Conservation (phyloP, 768 basidiomycete species). For the Suillus brevipes region DNA sequence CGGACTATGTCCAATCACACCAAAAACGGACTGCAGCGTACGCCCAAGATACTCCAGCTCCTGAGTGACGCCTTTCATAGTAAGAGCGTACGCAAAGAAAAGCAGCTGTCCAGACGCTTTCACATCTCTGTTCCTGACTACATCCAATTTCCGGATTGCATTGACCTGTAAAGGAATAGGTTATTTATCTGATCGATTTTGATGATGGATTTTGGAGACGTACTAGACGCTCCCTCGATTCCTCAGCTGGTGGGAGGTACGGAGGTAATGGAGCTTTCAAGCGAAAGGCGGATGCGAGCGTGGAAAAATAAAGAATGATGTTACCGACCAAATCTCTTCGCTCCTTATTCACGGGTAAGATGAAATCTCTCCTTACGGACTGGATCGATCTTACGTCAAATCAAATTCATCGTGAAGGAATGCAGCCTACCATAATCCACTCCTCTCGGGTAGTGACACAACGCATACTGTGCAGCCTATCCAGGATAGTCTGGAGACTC, state of each 20-base stretch:
- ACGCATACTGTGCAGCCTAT: slow-evolving; percentile 91
- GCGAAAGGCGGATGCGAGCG: slow-evolving; percentile 74
- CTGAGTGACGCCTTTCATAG: slow-evolving; percentile 91
- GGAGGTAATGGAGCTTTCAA: slow-evolving; percentile 94
- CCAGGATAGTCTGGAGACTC: slow-evolving; percentile 82
- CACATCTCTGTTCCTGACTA: slow-evolving; percentile 81
- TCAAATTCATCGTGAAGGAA: not conserved
- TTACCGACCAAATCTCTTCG: slow-evolving; percentile 94
- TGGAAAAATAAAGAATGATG: slow-evolving; percentile 87
- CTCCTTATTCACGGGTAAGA: slow-evolving; percentile 86
- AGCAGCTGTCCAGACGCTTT: slow-evolving; percentile 83
- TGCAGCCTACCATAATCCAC: slow-evolving; percentile 75
- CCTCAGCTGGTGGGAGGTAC: slow-evolving; percentile 91
- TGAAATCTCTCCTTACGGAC: slow-evolving; percentile 84
- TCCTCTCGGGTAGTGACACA: slow-evolving; percentile 96
- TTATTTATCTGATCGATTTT: not conserved
- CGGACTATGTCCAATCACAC: slow-evolving; percentile 81
- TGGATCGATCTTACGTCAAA: slow-evolving; percentile 29
- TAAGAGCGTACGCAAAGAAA: slow-evolving; percentile 91
- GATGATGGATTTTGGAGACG: slow-evolving; percentile 18
- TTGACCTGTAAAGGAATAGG: slow-evolving; percentile 52
- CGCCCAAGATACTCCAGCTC: slow-evolving; percentile 83
- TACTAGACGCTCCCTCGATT: slow-evolving; percentile 77
- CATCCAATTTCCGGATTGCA: slow-evolving; percentile 80
- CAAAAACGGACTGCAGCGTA: slow-evolving; percentile 86